Evolutionary conservation across 1,139 yeast genomes (phyloP).

Genomic region (Pneumocystis canis): DNA sequence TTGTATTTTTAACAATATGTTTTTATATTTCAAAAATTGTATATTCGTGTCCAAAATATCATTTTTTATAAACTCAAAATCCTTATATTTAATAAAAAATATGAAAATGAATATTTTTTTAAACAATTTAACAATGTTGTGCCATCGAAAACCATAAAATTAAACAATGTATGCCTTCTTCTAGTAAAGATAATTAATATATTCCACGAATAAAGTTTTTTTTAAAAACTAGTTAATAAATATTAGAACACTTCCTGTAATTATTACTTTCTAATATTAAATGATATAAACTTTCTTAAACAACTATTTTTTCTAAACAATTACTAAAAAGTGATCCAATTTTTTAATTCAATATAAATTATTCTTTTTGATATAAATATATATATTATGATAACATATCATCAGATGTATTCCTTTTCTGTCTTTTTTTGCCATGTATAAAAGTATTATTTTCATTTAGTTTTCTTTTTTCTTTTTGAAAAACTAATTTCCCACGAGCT

Average conservation of each 20-base stretch:
- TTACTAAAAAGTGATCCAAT: background rate
- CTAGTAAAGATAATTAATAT: background rate
- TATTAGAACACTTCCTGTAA: background rate
- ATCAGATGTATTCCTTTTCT: background rate
- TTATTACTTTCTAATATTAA: background rate
- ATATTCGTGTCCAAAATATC: background rate
- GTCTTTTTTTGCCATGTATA: background rate
- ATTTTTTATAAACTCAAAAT: background rate
- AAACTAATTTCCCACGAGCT: slow-evolving; percentile 76
- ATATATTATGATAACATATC: background rate
- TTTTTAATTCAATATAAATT: background rate
- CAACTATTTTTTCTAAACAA: too few species aligned
- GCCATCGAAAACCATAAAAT: background rate
- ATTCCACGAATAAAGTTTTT: background rate
- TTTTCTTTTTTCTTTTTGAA: slow-evolving; percentile 58
- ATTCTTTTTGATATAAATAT: background rate
- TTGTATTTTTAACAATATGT: background rate
- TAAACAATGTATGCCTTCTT: background rate
- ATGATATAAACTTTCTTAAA: background rate
- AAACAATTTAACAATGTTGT: background rate
- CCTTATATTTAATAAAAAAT: background rate
- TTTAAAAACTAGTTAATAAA: background rate
- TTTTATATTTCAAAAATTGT: background rate
- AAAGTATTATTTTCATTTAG: slow-evolving; percentile 14
- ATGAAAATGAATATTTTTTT: background rate